Base-by-base conservation (phyloP, 1,284 basidiomycete genomes). In the Boletus sp. region DNA sequence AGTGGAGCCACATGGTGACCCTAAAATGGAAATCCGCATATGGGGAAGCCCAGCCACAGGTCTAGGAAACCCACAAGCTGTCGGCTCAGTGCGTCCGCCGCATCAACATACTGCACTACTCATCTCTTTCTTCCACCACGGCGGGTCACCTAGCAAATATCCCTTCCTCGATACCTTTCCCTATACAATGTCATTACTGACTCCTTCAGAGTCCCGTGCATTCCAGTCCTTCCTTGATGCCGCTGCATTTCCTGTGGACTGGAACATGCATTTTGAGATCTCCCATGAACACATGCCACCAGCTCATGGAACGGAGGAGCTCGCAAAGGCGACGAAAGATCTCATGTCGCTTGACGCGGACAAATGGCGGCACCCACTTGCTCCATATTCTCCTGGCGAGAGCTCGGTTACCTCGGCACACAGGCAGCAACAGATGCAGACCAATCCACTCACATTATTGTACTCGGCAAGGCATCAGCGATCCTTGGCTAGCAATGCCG, bases 291-390 rank as follows among this genome's bases (percentile, higher is more conserved):
- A 69, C 29, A 67, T 69, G 54, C 66, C 65, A 2, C 65, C 67
- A 5, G 58, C 69, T 35, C 71, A 60, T 40, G 72, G 72, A 32
- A 78, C 71, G 47, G 78, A 86, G 48, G 79, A 80, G 9, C 72
- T 88, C 49, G 67, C 80, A 40, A 84, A 82, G 61, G 85, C 84
- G 0, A 88, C 85, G 0, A 86, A 84, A 64, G 67, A 69, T 51
- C 64, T 70, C 22, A 69, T 68, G 67, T 59, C 65, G 2, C 50
- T 69, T 1, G 68, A 68, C 34, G 51, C 43, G 2, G 65, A 65
- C 30, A 63, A 52, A 35, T 63, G 55, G 60, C 50, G 56, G 13
- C 50, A 59, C 20, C 62, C 68, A 8, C 52, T 63, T 8, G 51
- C 44, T n/a, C 27, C 54, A 8, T 54, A 49, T 17, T 25, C 62